Base-by-base conservation (phyloP, 768 basidiomycete genomes). In the Austroboletus eburneus region DNA sequence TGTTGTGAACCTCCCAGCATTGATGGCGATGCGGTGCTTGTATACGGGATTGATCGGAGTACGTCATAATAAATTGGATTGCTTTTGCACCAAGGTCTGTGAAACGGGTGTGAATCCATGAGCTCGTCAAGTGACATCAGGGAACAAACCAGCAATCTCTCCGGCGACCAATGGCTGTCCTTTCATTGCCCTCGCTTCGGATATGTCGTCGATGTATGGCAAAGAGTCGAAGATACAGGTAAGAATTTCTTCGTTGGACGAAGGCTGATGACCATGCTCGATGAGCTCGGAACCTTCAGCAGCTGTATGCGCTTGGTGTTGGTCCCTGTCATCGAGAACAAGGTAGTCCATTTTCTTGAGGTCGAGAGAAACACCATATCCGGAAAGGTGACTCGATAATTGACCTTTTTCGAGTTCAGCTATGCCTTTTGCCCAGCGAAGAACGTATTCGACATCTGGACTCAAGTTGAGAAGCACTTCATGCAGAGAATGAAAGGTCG, bases 271-370 rank as follows among this genome's bases (percentile, higher is more conserved):
- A 48, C 29, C 35, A 10, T 24, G n/a, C 13, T 46, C 41, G 32
- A 29, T 22, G 3, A 23, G 14, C 14, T 42, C 41, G 9, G 48
- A 38, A 9, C 47, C 45, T 10, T 43, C 49, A 9, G 43, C 17
- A 17, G 35, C 21, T 1, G 43, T 12, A 18, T 40, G 33, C 0
- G 22, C 37, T 13, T 51, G 34, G 46, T 47, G 64, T 52, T 57
- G 52, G 62, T 65, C 59, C 37, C 96, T 72, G 63, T 99, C 96
- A 60, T 99, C 96, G 8, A 97, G 70, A 4, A 86, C 92, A 12
- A 97, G 77, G 62, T 98, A 99, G 57, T 99, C 96, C 76, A 81
- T 96, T 71, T 94, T 96, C 74, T 99, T 99, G 56, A 99, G 67
- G 55, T 95, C 91, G 43, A 99, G 71, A 18, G 87, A 76, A 7